Conservation (phyloP, 768 basidiomycete genomes). For the Suillus alpinus region DNA sequence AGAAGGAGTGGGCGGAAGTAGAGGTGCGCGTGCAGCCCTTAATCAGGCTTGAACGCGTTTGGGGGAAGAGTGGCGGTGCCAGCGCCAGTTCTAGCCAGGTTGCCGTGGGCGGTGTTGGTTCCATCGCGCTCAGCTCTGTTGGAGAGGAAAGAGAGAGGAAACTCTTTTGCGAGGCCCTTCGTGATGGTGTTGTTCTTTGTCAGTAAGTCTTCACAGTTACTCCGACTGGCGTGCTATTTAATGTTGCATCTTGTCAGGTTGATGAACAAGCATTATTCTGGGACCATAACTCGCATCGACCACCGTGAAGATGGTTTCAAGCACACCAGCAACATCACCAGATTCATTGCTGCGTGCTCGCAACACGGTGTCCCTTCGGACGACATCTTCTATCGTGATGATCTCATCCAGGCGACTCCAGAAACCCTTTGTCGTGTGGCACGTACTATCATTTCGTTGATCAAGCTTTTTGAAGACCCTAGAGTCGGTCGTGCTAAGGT, state of each 20-base stretch:
- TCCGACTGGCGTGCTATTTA: constrained; percentile 4
- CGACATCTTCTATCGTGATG: constrained; percentile 67
- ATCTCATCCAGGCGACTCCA: constrained; percentile 57
- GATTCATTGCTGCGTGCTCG: constrained; percentile 74
- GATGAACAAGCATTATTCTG: constrained; percentile 72
- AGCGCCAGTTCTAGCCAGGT: constrained; percentile 44
- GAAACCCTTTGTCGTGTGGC: constrained; percentile 73
- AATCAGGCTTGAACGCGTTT: constrained; percentile 68
- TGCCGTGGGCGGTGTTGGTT: constrained; percentile 25
- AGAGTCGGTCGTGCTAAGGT: constrained; percentile 44
- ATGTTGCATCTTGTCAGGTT: constrained; percentile 44
- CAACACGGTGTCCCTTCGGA: constrained; percentile 60
- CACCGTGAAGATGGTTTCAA: constrained; percentile 63
- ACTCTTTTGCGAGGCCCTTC: constrained; percentile 69
- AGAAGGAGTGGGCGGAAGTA: constrained; percentile 72
- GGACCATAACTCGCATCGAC: constrained; percentile 59
- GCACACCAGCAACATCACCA: constrained; percentile 69
- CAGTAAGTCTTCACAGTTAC: constrained; percentile 56
- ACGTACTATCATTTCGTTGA: constrained; percentile 65
- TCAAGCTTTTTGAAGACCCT: constrained; percentile 58
- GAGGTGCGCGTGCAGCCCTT: constrained; percentile 62
- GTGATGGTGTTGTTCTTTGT: constrained; percentile 87
- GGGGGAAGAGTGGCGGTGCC: constrained; percentile 61
- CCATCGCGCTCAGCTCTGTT: constrained; percentile 40
- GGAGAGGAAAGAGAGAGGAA: constrained; percentile 77